Conservation (phyloP, 176 grass and related monocot species). For the Musa troglodytarum region DNA sequence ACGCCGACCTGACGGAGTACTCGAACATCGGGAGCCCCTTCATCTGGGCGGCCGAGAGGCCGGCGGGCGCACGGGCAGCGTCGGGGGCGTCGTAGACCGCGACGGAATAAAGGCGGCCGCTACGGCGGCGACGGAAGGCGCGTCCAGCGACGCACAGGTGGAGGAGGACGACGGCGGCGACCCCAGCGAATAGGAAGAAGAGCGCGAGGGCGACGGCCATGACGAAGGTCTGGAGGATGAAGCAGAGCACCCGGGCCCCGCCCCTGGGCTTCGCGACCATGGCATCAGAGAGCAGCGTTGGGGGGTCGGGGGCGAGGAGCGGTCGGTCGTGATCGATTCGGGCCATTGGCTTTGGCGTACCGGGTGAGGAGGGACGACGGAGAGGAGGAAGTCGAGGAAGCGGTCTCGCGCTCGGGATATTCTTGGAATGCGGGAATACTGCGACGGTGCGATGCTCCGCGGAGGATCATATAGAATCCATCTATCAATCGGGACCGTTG, state of each 20-base stretch:
- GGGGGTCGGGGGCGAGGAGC: background rate
- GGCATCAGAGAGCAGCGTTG: background rate
- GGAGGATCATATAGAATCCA: too few relatives aligned
- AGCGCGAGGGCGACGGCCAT: conserved; percentile 56
- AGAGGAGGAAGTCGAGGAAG: too few relatives aligned
- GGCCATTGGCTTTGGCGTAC: background rate
- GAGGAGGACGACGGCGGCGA: conserved; percentile 54
- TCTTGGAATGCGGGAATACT: too few relatives aligned
- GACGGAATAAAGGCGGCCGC: background rate
- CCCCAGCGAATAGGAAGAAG: conserved; percentile 64
- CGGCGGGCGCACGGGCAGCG: conserved; percentile 39
- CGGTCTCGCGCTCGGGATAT: too few relatives aligned
- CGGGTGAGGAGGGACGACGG: too few relatives aligned
- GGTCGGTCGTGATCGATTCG: background rate
- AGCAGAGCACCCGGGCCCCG: conserved; percentile 46
- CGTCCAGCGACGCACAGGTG: conserved; percentile 48
- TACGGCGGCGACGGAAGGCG: conserved; percentile 37
- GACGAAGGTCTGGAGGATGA: conserved; percentile 45
- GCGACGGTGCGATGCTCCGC: too few relatives aligned
- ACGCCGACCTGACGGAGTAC: background rate
- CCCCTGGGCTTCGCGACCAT: conserved; percentile 12
- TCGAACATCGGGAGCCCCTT: conserved; percentile 29
- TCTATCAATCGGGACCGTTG: too few relatives aligned
- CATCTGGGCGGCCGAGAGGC: conserved; percentile 41
- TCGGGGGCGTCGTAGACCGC: background rate